These are phyloP conservation scores for Pyrus hybrid DNA, from an alignment of 331 rosid genomes.

Conservation along the genomic window DNA sequence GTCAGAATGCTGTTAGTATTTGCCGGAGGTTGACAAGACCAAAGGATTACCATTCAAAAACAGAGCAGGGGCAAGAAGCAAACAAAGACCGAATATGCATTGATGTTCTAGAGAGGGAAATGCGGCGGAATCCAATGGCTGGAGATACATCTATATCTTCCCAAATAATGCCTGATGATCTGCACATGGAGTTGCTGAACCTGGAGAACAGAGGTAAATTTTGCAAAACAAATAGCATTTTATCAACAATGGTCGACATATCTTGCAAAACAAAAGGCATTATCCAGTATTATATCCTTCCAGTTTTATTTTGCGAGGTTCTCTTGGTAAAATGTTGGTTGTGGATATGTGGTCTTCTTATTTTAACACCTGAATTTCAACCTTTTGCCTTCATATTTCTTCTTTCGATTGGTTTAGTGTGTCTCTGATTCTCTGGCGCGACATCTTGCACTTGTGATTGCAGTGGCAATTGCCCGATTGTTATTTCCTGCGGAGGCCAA, in stretches of 20 bases:
- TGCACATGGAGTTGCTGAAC: slow-evolving; percentile 35
- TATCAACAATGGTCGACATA: neutral
- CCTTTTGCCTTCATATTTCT: neutral
- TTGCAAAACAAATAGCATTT: neutral
- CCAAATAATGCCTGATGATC: slow-evolving; percentile 31
- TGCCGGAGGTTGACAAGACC: slow-evolving; percentile 42
- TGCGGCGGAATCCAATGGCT: slow-evolving; percentile 31
- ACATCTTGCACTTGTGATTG: slow-evolving; percentile 1
- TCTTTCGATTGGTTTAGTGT: neutral
- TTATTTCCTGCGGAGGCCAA: slow-evolving; percentile 43
- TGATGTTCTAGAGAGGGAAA: slow-evolving; percentile 44
- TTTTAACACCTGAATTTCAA: neutral
- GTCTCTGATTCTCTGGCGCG: neutral
- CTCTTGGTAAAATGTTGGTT: neutral
- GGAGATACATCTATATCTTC: slow-evolving; percentile 22
- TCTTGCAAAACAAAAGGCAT: neutral
- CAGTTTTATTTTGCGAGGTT: neutral
- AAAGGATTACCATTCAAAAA: slow-evolving; percentile 38
- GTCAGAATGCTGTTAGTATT: slow-evolving; percentile 38
- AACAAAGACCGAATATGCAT: slow-evolving; percentile 38
- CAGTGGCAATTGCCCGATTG: slow-evolving; percentile 45
- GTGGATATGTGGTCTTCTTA: neutral
- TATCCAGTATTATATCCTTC: neutral
- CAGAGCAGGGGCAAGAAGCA: slow-evolving; percentile 33
- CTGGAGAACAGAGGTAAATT: slow-evolving; percentile 41